Evolutionary conservation across 75 land plant species (phyloP).

Genomic region (Cupressus sempervirens): DNA sequence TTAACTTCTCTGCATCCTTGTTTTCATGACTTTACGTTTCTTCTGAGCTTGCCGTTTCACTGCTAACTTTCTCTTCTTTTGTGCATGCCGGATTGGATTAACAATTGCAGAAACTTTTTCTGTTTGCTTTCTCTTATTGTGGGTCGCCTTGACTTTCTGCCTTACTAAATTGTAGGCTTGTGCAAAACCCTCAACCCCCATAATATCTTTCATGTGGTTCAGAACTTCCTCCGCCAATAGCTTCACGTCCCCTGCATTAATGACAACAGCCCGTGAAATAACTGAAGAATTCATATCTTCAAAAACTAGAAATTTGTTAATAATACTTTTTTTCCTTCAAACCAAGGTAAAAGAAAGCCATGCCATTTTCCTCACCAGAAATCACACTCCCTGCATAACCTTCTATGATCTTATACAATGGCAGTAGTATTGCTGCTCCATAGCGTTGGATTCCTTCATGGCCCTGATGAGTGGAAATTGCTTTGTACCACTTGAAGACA

Average conservation of each 20-base stretch:
- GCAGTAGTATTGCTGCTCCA: conserved; percentile 44
- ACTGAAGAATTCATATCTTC: background rate
- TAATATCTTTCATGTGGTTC: conserved; percentile 32
- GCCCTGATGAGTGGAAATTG: conserved; percentile 45
- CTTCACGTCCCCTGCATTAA: conserved; percentile 57
- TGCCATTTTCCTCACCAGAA: conserved; percentile 39
- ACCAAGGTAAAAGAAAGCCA: background rate
- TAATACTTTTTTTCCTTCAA: background rate
- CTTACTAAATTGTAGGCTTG: conserved; percentile 46
- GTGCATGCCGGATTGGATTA: conserved; percentile 75
- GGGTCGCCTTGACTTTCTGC: conserved; percentile 53
- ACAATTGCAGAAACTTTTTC: conserved; percentile 55
- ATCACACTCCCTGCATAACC: conserved; percentile 69
- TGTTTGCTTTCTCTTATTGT: conserved; percentile 66
- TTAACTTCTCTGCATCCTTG: conserved; percentile 36
- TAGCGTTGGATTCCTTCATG: conserved; percentile 35
- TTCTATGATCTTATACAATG: conserved; percentile 71
- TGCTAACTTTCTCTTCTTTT: conserved; percentile 69
- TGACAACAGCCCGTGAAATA: background rate
- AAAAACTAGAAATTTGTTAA: background rate
- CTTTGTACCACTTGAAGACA: conserved; percentile 56
- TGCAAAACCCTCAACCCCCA: conserved; percentile 56
- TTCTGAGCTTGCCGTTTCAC: conserved; percentile 69
- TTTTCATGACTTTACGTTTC: conserved; percentile 63
- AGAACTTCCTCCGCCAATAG: conserved; percentile 58